These are phyloP conservation scores for Coemansia sp. DNA, from an alignment of 192 early-diverging fungal species.

Conservation along the genomic window DNA sequence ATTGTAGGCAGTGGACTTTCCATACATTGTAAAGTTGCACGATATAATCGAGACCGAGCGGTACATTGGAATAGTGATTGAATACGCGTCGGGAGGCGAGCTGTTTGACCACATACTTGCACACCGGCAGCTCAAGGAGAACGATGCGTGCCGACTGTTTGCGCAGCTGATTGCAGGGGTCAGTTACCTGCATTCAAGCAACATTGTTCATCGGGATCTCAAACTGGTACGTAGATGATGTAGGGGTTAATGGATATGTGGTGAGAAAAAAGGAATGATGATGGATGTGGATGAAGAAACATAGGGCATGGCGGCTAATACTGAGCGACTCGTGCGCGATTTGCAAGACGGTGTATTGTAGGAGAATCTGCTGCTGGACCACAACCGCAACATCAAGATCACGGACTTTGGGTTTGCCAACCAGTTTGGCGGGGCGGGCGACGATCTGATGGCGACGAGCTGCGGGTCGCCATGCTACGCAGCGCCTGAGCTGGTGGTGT, in stretches of 20 bases:
- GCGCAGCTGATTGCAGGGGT: slow-evolving; percentile 91
- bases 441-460: slow-evolving; percentile 87
- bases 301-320: no score
- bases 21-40: slow-evolving; percentile 86
- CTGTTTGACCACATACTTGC: slow-evolving; percentile 97
- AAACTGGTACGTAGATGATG: slow-evolving; percentile 71
- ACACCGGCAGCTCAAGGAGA: slow-evolving; percentile 88
- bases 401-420: slow-evolving; percentile 99
- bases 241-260: not conserved
- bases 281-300: no score
- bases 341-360: slow-evolving; percentile 19
- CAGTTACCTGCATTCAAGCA: slow-evolving; percentile 86
- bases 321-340: no score
- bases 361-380: slow-evolving; percentile 95
- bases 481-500: slow-evolving; percentile 97
- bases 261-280: no score
- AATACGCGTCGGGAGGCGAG: slow-evolving; percentile 96
- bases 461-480: slow-evolving; percentile 99
- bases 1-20: slow-evolving; percentile 79
- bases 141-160: slow-evolving; percentile 88
- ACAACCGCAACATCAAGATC: slow-evolving; percentile 89
- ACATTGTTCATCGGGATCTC: slow-evolving; percentile 96
- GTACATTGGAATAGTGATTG: slow-evolving; percentile 97
- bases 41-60: slow-evolving; percentile 96
- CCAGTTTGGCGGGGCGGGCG: slow-evolving; percentile 69